Percentiles rank a stretch among this genome's conserved stretches.
Evolutionary conservation across 371 early-diverging fungal species (phyloP).

Genomic region (Mortierella sp.): DNA sequence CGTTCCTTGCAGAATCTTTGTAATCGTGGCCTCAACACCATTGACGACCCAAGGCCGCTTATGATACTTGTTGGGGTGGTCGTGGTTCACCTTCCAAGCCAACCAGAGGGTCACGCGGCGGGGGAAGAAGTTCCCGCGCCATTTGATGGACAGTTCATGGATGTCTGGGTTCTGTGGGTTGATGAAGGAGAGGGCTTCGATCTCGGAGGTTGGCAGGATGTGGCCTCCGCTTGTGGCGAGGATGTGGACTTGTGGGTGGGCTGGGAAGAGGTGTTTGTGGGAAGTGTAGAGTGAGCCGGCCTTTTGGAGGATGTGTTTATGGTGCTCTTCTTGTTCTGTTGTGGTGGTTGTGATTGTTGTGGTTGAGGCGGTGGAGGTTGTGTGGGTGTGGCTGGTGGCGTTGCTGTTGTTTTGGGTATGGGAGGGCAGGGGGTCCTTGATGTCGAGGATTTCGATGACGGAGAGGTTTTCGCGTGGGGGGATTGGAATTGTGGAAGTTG

Average conservation of each 20-base stretch:
- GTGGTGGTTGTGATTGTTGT: neutral
- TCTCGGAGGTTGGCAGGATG: slow-evolving; percentile 34
- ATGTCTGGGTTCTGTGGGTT: neutral
- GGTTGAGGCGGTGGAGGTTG: too few relatives aligned
- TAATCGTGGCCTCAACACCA: neutral
- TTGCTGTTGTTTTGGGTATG: too few relatives aligned
- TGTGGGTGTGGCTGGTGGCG: too few relatives aligned
- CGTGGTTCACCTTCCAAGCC: slow-evolving; percentile 30
- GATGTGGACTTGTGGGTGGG: slow-evolving; percentile 16
- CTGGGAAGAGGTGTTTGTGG: slow-evolving; percentile 8
- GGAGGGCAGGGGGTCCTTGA: neutral
- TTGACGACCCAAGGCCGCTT: neutral
- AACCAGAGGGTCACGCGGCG: slow-evolving; percentile 35
- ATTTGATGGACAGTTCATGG: slow-evolving; percentile 12
- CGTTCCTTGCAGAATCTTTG: neutral
- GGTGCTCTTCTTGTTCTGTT: neutral
- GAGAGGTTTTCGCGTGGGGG: slow-evolving; percentile 1
- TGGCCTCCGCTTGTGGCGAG: slow-evolving; percentile 35
- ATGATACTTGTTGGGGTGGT: slow-evolving; percentile 6
- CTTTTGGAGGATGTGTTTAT: neutral
- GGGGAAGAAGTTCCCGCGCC: slow-evolving; percentile 20
- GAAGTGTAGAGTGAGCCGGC: neutral
- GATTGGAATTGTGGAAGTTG: neutral
- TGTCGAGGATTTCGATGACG: neutral
- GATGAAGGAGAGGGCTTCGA: slow-evolving; percentile 19